Evolutionary conservation across 2,329 filamentous ascomycete species (phyloP).

Genomic region (Fusarium sp.): DNA sequence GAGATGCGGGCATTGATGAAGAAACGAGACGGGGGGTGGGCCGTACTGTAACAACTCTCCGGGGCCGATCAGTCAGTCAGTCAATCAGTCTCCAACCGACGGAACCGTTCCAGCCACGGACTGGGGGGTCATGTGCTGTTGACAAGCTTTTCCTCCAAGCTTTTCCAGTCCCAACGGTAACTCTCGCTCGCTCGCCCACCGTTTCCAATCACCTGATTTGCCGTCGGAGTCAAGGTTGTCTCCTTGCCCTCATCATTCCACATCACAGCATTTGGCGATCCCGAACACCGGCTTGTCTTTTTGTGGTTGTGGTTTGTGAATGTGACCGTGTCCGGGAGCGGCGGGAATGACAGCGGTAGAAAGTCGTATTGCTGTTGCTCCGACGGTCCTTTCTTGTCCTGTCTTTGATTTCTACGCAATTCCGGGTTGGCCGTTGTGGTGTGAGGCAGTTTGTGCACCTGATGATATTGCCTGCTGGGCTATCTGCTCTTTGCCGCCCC

Average conservation of each 20-base stretch:
- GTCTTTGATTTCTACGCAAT: background rate
- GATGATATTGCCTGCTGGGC: slow-evolving; percentile 6
- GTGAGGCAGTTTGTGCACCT: slow-evolving; percentile 9
- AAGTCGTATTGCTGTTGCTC: background rate
- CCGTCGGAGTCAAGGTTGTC: slow-evolving; percentile 6
- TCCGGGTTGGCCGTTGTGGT: background rate
- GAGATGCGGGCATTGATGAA: slow-evolving; percentile 1
- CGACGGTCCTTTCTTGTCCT: background rate
- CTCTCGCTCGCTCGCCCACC: slow-evolving; percentile 18
- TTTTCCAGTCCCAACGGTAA: slow-evolving; percentile 25
- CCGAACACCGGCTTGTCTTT: slow-evolving; percentile 5
- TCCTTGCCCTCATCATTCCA: slow-evolving; percentile 14
- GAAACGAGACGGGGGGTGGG: slow-evolving; percentile 14
- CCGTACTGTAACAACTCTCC: slow-evolving; percentile 15
- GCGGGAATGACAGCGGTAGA: background rate
- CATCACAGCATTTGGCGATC: slow-evolving; percentile 16
- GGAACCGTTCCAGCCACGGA: slow-evolving; percentile 17
- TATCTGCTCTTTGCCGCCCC: background rate
- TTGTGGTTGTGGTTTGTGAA: background rate
- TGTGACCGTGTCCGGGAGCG: slow-evolving; percentile 1
- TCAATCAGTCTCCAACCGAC: background rate
- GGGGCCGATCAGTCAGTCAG: slow-evolving; percentile 1
- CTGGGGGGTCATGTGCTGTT: slow-evolving; percentile 32
- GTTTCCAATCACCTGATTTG: slow-evolving; percentile 38
- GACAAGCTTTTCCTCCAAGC: slow-evolving; percentile 25